These are phyloP conservation scores for Pseudocercospora crystallina DNA, from an alignment of 2,329 filamentous ascomycete species.

Conservation along the genomic window DNA sequence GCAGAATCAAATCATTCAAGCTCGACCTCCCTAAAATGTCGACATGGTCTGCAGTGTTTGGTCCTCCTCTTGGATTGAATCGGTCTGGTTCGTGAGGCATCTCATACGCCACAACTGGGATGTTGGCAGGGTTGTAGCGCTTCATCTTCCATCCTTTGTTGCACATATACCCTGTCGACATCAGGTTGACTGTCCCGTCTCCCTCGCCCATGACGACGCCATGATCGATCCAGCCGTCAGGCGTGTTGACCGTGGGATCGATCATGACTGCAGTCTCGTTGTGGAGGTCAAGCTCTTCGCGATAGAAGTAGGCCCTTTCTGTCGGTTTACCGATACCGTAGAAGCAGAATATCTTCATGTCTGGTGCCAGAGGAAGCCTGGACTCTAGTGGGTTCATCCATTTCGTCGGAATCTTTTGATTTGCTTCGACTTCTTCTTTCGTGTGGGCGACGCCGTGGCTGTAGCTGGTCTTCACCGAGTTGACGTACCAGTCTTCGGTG, in stretches of 20 bases:
- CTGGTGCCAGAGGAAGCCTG: constrained; percentile 80
- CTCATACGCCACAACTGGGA: constrained; percentile 81
- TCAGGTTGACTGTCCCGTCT: constrained; percentile 90
- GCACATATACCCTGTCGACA: constrained; percentile 96
- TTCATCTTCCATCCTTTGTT: constrained; percentile 91
- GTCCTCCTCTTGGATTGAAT: constrained; percentile 76
- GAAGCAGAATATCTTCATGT: constrained; percentile 94
- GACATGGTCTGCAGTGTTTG: constrained; percentile 81
- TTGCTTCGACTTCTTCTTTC: constrained; percentile 71
- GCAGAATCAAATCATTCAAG: constrained; percentile 85
- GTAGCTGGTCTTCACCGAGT: constrained; percentile 72
- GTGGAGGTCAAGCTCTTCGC: constrained; percentile 63
- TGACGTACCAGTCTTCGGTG: constrained; percentile 80
- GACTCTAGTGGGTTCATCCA: constrained; percentile 96
- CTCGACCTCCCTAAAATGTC: constrained; percentile 88
- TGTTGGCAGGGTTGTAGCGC: constrained; percentile 84
- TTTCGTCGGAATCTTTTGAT: constrained; percentile 58
- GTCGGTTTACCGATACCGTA: constrained; percentile 94
- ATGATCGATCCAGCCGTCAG: constrained; percentile 66
- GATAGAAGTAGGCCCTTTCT: constrained; percentile 90
- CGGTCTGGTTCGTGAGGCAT: constrained; percentile 96
- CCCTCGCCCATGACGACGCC: constrained; percentile 96
- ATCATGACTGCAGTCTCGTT: constrained; percentile 58
- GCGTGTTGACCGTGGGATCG: constrained; percentile 67
- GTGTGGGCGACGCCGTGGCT: constrained; percentile 87